Evolutionary conservation across 225 moss, liverwort and hornwort genomes (phyloP).

Genomic region (Antitrichia curtipendula): DNA sequence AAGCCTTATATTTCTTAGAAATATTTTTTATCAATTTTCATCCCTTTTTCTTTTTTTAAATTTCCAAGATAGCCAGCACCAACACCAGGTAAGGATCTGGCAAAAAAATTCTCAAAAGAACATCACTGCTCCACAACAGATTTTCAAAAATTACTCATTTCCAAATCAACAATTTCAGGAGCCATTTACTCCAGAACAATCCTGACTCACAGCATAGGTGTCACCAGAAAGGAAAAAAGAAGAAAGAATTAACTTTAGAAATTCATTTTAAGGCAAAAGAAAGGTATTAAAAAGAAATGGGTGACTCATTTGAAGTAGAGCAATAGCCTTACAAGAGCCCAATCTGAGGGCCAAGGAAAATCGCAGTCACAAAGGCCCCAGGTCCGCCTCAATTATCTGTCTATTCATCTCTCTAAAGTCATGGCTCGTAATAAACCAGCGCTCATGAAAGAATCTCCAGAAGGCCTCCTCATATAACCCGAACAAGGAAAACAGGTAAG

Average conservation of each 20-base stretch:
- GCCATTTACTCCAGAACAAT: not conserved
- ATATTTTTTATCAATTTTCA: too few relatives aligned
- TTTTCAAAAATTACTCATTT: not conserved
- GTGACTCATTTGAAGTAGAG: not conserved
- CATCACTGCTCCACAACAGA: not conserved
- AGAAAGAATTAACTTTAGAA: too few relatives aligned
- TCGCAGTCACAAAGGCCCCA: not conserved
- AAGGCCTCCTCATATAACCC: not conserved
- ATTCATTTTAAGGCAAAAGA: not conserved
- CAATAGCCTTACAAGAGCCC: not conserved
- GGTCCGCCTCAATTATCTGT: not conserved
- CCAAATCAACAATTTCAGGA: not conserved
- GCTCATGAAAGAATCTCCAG: not conserved
- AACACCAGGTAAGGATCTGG: not conserved
- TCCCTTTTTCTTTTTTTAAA: too few relatives aligned
- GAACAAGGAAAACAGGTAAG: conserved; percentile 9
- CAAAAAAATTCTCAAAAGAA: not conserved
- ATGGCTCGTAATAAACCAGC: not conserved
- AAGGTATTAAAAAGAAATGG: not conserved
- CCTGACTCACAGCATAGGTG: not conserved
- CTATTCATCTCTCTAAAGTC: not conserved
- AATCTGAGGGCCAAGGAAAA: not conserved
- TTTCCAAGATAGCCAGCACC: not conserved
- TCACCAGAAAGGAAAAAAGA: not conserved
- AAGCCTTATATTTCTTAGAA: too few relatives aligned